Base-by-base conservation (phyloP, 208 protist species). In the Trypanosoma avium region DNA sequence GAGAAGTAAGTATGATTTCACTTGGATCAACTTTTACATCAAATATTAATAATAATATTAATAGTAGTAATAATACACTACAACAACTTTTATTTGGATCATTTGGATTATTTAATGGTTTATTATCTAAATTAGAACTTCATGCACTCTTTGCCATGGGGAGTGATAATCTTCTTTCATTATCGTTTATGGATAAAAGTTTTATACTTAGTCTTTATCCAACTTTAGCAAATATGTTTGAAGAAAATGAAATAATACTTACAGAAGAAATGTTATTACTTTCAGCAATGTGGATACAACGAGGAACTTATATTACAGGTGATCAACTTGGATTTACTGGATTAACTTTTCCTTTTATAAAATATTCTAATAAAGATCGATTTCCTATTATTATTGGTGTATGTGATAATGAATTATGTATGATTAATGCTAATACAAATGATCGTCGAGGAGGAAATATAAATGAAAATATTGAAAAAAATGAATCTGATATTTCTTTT, bases 121-220 rank as follows among this genome's bases (percentile, higher is more conserved):
- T 26, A 32, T 26, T 75, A 13, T 61, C 61, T 10, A 29, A 43
- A n/a, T 29, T 75, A 24, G 69, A 75, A 55, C 21, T 48, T 17
- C 1, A 9, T 56, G 45, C 46, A 13, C 61, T 75, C 13, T 75
- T 68, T 54, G 59, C 45, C 5, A 67, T 75, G 69, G 69, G 69
- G 29, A 75, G 69, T 36, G 69, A 75, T 46, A 61, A 42, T 43
- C 54, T 75, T n/a, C 52, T 58, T 63, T 67, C 60, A 27, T 38
- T 67, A 30, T 57, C 54, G 3, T 69, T 75, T 24, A 60, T 63
- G 59, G 69, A 75, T 38, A 59, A 24, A n/a, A 58, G 21, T 17
- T 69, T 69, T 59, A 36, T 75, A 21, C 13, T 62, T n/a, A 40
- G 32, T 36, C 45, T 69, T n/a, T 75, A 57, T 47, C 69, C 61